These are phyloP conservation scores for Curvularia sp. DNA, from an alignment of 2,329 filamentous ascomycete species.

Conservation along the genomic window DNA sequence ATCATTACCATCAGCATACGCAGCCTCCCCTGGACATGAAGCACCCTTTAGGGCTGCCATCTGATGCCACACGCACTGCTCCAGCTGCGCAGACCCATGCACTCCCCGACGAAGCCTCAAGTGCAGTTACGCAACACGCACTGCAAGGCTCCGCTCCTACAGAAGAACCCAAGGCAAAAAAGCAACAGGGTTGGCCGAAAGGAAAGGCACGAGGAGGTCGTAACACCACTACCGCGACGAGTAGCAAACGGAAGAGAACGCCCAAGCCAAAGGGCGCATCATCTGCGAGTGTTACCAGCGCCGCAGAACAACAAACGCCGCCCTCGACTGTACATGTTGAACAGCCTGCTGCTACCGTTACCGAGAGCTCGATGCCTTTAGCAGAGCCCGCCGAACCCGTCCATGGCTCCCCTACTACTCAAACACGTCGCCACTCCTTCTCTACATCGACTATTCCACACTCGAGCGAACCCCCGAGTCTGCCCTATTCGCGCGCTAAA, in stretches of 20 bases:
- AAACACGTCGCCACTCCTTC: conserved; percentile 43
- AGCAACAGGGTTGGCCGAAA: conserved; percentile 55
- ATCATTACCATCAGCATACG: conserved; percentile 17
- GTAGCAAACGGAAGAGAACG: conserved; percentile 50
- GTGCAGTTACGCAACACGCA: conserved; percentile 18
- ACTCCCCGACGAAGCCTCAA: conserved; percentile 47
- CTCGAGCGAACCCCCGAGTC: conserved; percentile 9
- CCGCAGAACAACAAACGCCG: conserved; percentile 43
- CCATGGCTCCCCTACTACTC: conserved; percentile 13
- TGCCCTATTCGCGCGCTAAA: conserved; percentile 30
- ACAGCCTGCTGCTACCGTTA: conserved; percentile 18
- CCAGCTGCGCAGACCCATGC: conserved; percentile 49
- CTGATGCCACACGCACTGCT: conserved; percentile 14
- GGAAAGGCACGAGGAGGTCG: conserved; percentile 54
- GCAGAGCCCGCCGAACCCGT: conserved; percentile 17
- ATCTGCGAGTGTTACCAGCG: conserved; percentile 22
- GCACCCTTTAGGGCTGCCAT: conserved; percentile 19
- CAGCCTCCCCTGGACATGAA: conserved; percentile 27
- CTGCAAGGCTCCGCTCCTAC: conserved; percentile 19
- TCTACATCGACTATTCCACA: conserved; percentile 24
- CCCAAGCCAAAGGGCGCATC: conserved; percentile 42
- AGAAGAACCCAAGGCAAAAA: conserved; percentile 46
- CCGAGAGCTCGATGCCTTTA: conserved; percentile 11
- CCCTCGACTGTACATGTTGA: conserved; percentile 45
- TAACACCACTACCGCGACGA: conserved; percentile 38